Conservation (phyloP, 2,329 filamentous ascomycete genomes). For the Ophiocordyceps camponoti-floridani region DNA sequence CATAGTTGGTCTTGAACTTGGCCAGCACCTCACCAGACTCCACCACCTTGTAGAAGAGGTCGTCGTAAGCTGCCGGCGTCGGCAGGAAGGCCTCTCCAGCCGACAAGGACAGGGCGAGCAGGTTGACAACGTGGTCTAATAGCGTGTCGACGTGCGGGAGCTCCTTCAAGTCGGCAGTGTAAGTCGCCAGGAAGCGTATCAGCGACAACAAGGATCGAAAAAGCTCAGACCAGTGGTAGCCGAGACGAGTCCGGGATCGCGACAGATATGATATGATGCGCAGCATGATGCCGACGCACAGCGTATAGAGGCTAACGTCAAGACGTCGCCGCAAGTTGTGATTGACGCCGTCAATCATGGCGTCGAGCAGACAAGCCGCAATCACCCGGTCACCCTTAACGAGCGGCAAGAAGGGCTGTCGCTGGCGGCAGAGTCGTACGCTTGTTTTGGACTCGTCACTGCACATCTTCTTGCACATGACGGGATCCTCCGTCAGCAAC, state of each 20-base stretch:
- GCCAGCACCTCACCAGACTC: slow-evolving; percentile 70
- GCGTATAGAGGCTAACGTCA: slow-evolving; percentile 68
- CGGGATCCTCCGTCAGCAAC: slow-evolving; percentile 70
- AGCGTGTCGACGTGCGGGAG: slow-evolving; percentile 54
- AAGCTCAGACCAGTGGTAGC: slow-evolving; percentile 89
- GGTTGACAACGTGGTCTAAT: slow-evolving; percentile 60
- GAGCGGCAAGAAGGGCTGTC: slow-evolving; percentile 67
- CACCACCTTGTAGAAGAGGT: slow-evolving; percentile 95
- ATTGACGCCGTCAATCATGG: slow-evolving; percentile 78
- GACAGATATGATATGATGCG: slow-evolving; percentile 73
- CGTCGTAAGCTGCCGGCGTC: slow-evolving; percentile 74
- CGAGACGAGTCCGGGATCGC: slow-evolving; percentile 60
- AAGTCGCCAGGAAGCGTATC: slow-evolving; percentile 78
- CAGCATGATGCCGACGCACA: slow-evolving; percentile 66
- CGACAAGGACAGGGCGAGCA: slow-evolving; percentile 70
- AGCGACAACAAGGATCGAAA: slow-evolving; percentile 81
- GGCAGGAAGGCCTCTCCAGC: slow-evolving; percentile 83
- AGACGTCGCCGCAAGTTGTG: slow-evolving; percentile 80
- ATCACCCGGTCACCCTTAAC: slow-evolving; percentile 56
- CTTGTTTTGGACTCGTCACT: slow-evolving; percentile 55
- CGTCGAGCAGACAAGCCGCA: slow-evolving; percentile 62
- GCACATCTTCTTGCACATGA: slow-evolving; percentile 69
- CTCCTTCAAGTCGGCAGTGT: slow-evolving; percentile 57
- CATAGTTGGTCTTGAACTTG: slow-evolving; percentile 68
- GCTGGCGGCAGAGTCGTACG: slow-evolving; percentile 76